Evolutionary conservation across 225 moss, liverwort and hornwort species (phyloP).

Genomic region (Physcomitrellopsis africana): DNA sequence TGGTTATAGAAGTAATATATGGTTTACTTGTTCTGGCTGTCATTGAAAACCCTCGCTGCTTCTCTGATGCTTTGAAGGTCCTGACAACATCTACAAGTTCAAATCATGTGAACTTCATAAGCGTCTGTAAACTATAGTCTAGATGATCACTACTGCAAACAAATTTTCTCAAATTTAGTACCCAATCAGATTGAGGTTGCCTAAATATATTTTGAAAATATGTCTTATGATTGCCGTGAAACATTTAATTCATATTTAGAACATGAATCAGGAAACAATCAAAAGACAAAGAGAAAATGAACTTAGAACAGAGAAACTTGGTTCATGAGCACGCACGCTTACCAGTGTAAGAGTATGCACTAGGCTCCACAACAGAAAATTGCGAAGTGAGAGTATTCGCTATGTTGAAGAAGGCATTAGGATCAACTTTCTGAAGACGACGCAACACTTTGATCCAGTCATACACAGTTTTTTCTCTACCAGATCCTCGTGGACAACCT

Average conservation of each 20-base stretch:
- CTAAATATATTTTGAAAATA: not conserved
- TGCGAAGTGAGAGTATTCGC: slow-evolving; percentile 1
- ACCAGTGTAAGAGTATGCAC: slow-evolving; percentile 31
- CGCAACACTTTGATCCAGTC: too few relatives aligned
- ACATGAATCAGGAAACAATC: slow-evolving; percentile 14
- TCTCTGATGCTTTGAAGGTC: not conserved
- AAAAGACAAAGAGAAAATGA: not conserved
- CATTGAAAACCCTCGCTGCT: slow-evolving; percentile 32
- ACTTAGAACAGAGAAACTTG: not conserved
- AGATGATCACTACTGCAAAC: not conserved
- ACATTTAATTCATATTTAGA: not conserved
- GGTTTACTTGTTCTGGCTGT: slow-evolving; percentile 26
- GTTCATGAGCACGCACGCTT: not conserved
- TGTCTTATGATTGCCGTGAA: not conserved
- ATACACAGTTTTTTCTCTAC: too few relatives aligned
- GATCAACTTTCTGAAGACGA: too few relatives aligned
- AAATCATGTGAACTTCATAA: not conserved
- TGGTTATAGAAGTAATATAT: slow-evolving; percentile 8
- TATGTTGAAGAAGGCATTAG: too few relatives aligned
- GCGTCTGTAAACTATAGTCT: not conserved
- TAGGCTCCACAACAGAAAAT: not conserved
- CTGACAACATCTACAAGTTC: slow-evolving; percentile 28
- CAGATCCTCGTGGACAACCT: too few relatives aligned
- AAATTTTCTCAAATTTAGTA: too few relatives aligned
- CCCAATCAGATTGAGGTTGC: not conserved